Evolutionary conservation across 75 land plant genomes (phyloP).

Genomic region (Cupressus sempervirens): DNA sequence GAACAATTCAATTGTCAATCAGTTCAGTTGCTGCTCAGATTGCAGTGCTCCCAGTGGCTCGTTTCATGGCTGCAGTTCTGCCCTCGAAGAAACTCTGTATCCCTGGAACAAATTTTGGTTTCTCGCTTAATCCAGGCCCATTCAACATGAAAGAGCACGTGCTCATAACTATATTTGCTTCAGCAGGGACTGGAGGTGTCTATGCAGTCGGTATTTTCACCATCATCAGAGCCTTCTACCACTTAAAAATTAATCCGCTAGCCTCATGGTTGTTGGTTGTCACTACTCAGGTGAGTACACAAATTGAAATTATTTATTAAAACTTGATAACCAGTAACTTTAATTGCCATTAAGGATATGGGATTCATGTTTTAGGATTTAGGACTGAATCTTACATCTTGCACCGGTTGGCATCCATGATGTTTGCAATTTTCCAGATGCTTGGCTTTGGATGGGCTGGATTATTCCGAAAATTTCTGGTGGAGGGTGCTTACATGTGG

Average conservation of each 20-base stretch:
- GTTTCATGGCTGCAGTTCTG: constrained; percentile 44
- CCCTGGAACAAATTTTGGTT: constrained; percentile 24
- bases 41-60: constrained; percentile 38
- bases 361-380: not conserved
- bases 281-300: constrained; percentile 21
- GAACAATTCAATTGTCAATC: constrained; percentile 31
- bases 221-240: too few species aligned
- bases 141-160: constrained; percentile 82
- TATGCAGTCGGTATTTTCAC: too few species aligned
- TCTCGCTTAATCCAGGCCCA: constrained; percentile 78
- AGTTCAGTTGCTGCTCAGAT: constrained; percentile 43
- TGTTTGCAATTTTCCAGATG: constrained; percentile 28
- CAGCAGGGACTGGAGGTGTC: constrained; percentile 41
- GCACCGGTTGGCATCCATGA: not conserved
- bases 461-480: constrained; percentile 43
- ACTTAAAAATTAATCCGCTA: too few species aligned
- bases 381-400: too few species aligned
- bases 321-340: not conserved
- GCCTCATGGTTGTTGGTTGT: too few species aligned
- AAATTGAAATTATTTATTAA: too few species aligned
- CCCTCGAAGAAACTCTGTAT: constrained; percentile 20
- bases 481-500: constrained; percentile 80
- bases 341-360: not conserved
- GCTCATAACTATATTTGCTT: constrained; percentile 78
- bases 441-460: constrained; percentile 84